Conservation (phyloP, 2,329 filamentous ascomycete genomes). For the Ophioceras dolichostomum region DNA sequence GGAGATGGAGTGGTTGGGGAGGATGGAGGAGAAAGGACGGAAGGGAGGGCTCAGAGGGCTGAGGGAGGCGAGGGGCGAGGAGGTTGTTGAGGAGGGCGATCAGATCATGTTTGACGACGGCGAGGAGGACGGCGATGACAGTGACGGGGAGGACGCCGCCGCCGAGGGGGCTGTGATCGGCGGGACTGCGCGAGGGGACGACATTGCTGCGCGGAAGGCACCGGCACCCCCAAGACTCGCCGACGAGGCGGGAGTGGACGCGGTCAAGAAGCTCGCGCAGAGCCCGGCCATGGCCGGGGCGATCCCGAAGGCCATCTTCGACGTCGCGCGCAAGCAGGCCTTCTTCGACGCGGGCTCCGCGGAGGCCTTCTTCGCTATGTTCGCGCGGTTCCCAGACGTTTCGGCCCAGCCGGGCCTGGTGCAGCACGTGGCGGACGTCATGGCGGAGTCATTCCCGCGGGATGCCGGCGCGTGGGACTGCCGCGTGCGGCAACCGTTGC, state of each 20-base stretch:
- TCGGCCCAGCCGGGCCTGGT: conserved; percentile 55
- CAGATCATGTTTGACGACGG: conserved; percentile 34
- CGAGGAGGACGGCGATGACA: conserved; percentile 34
- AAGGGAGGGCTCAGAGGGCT: conserved; percentile 40
- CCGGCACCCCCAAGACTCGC: conserved; percentile 27
- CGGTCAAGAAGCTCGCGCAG: conserved; percentile 43
- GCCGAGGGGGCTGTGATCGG: conserved; percentile 33
- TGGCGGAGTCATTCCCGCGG: conserved; percentile 47
- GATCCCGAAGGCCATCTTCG: conserved; percentile 86
- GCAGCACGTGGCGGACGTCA: conserved; percentile 57
- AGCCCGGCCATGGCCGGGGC: conserved; percentile 86
- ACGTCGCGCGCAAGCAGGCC: conserved; percentile 68
- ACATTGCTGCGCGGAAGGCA: conserved; percentile 15
- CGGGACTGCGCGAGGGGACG: conserved; percentile 20
- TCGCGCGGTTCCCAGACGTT: conserved; percentile 55
- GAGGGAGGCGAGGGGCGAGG: conserved; percentile 21
- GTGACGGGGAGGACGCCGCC: conserved; percentile 28
- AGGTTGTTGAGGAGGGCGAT: conserved; percentile 30
- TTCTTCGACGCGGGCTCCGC: conserved; percentile 55
- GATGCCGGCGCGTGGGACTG: conserved; percentile 56
- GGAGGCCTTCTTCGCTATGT: conserved; percentile 69
- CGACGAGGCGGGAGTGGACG: conserved; percentile 31
- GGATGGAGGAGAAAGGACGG: conserved; percentile 46
- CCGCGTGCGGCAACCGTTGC: conserved; percentile 56
- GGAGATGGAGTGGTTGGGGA: conserved; percentile 85